phyloP scores from a whole-genome alignment of 345 rosid species.

The Raphanus raphanistrum region DNA sequence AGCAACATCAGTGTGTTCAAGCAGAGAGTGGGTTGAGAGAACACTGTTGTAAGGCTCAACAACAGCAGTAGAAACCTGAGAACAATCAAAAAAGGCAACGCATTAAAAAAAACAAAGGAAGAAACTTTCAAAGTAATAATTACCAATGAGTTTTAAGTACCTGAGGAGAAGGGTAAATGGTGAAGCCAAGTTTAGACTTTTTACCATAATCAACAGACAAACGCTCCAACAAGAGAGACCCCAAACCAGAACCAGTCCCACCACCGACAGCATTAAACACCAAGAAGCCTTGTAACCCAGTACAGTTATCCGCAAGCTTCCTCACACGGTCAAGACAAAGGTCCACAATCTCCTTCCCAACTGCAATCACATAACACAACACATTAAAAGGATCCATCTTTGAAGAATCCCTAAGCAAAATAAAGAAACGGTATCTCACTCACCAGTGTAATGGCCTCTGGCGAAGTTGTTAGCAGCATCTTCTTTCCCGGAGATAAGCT shows the following conservation, averaged over 20 bases:
- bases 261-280: slow-evolving; percentile 71
- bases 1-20: slow-evolving; percentile 68
- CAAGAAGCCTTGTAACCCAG: slow-evolving; percentile 64
- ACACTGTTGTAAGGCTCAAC: slow-evolving; percentile 76
- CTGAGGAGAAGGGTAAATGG: slow-evolving; percentile 70
- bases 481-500: slow-evolving; percentile 70
- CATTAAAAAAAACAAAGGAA: not conserved
- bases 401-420: not conserved
- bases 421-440: not conserved
- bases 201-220: slow-evolving; percentile 63
- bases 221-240: slow-evolving; percentile 58
- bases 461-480: slow-evolving; percentile 76
- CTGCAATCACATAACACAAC: slow-evolving; percentile 33
- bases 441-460: slow-evolving; percentile 69
- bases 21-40: slow-evolving; percentile 64
- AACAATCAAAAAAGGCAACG: not conserved
- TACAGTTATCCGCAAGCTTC: slow-evolving; percentile 62
- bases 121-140: not conserved
- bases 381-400: not conserved
- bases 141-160: slow-evolving; percentile 19
- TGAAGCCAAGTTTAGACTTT: slow-evolving; percentile 63
- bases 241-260: slow-evolving; percentile 65
- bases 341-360: slow-evolving; percentile 68
- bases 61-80: slow-evolving; percentile 58
- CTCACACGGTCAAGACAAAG: slow-evolving; percentile 64